Conservation (phyloP, 2,329 filamentous ascomycete genomes). For the Paraconiothyrium sp. region DNA sequence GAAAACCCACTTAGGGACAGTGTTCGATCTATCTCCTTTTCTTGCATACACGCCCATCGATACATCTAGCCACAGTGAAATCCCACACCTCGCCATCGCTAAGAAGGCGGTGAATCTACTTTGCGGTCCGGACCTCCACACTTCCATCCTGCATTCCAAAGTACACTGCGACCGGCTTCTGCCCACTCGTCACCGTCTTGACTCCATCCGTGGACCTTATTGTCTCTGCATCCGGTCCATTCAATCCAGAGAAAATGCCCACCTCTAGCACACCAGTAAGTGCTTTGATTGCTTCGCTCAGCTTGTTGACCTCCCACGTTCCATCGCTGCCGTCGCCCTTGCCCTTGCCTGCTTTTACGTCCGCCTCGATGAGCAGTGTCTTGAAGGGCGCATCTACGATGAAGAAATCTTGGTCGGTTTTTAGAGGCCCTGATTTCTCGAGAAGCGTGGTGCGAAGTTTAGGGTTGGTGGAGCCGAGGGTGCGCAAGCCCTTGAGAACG, state of each 20-base stretch:
- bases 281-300: constrained; percentile 78
- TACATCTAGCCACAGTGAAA: neutral
- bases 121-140: constrained; percentile 49
- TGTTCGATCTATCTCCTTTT: too few species aligned
- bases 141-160: constrained; percentile 81
- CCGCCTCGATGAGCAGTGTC: constrained; percentile 71
- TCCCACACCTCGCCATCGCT: neutral
- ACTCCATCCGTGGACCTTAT: constrained; percentile 45
- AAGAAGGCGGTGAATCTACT: constrained; percentile 14
- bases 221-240: constrained; percentile 73
- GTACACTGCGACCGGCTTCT: constrained; percentile 93
- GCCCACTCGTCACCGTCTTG: constrained; percentile 63
- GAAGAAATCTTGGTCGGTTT: constrained; percentile 86
- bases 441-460: constrained; percentile 76
- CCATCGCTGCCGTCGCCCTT: constrained; percentile 68
- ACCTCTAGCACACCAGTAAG: constrained; percentile 92
- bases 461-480: constrained; percentile 77
- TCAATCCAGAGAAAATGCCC: constrained; percentile 85
- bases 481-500: constrained; percentile 76
- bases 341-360: constrained; percentile 56
- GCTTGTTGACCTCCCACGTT: constrained; percentile 79
- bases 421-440: constrained; percentile 82
- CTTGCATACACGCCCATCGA: too few species aligned
- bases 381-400: constrained; percentile 93
- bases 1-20: too few species aligned